Base-by-base conservation (phyloP, 441 rosid species). In the Erodium chrysanthum region DNA sequence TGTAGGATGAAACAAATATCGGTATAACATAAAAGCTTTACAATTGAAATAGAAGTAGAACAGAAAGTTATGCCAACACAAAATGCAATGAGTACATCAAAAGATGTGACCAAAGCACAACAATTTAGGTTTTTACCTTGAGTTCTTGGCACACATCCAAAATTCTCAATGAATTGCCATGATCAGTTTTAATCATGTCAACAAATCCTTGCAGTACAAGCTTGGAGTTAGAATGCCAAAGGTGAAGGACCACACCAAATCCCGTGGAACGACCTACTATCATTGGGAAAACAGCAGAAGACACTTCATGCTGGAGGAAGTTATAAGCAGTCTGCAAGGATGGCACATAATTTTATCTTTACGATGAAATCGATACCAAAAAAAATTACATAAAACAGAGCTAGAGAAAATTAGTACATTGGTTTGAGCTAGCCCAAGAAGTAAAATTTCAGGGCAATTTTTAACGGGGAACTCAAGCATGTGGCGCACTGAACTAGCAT, bases 371-470 rank as follows among this genome's bases (percentile, higher is more conserved):
- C 2, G 25, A 25, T 59, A 23, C 35, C n/a, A 12, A 59, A 59
- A 56, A 59, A 7, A 52, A 17, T 5, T 14, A 66, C 27, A 12
- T 3, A 69, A 29, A n/a, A 52, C 29, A 40, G 8, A 56, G 44
- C 58, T 3, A 59, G 31, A 23, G 8, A 14, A 22, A 68, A 61
- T 18, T 68, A 54, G 60, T 86, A 95, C 99, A 80, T 83, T 91
- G 73, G 85, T 63, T 77, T 87, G 96, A 35, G 96, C 77, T 85
- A 95, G 82, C 78, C 96, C 97, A 54, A 90, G 82, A 73, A 91
- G 96, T 80, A 91, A 82, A 66, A 90, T 78, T 81, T 85, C 97
- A 48, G 99, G 96, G 74, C 95, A 95, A 71, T 85, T 86, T 75
- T 85, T 80, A 37, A 95, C 89, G 68, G 99, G 99, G 77, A 85